Conservation (phyloP, 306 rosid species). For the Dicorynia guianensis region DNA sequence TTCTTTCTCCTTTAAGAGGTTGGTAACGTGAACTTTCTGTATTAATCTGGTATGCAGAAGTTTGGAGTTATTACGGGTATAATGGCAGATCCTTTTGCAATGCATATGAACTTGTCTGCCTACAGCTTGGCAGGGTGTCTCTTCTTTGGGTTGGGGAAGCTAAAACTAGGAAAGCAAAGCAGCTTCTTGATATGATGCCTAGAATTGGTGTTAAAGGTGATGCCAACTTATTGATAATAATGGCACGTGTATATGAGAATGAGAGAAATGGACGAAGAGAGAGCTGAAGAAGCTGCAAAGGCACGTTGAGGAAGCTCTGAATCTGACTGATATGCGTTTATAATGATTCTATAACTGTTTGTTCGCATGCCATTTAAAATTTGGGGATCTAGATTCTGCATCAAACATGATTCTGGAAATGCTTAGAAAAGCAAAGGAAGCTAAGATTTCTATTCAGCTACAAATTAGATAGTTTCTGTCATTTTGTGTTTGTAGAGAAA, state of each 20-base stretch:
- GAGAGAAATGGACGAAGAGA: slow-evolving; percentile 86
- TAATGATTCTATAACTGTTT: slow-evolving; percentile 78
- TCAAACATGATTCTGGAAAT: slow-evolving; percentile 83
- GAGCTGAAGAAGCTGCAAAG: slow-evolving; percentile 81
- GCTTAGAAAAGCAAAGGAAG: slow-evolving; percentile 80
- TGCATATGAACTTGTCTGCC: no score
- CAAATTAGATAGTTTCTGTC: no score
- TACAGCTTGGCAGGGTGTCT: slow-evolving; percentile 82
- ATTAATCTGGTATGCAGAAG: no score
- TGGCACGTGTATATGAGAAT: slow-evolving; percentile 76
- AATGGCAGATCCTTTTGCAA: no score
- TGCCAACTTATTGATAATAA: slow-evolving; percentile 68
- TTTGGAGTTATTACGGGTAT: no score
- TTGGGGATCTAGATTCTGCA: slow-evolving; percentile 81
- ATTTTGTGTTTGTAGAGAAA: no score
- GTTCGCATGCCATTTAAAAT: slow-evolving; percentile 82
- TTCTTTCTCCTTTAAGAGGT: no score
- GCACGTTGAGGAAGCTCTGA: slow-evolving; percentile 71
- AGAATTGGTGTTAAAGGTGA: slow-evolving; percentile 77
- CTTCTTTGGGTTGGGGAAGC: slow-evolving; percentile 54
- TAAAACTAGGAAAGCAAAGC: slow-evolving; percentile 80
- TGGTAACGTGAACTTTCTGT: no score
- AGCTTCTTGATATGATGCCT: slow-evolving; percentile 90
- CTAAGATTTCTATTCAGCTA: slow-evolving; percentile 67
- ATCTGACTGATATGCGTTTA: slow-evolving; percentile 66